Evolutionary conservation across 1,284 basidiomycete species (phyloP), one percentile per base, ranked within the genome.

Genomic region (Prillingera fragicola): DNA sequence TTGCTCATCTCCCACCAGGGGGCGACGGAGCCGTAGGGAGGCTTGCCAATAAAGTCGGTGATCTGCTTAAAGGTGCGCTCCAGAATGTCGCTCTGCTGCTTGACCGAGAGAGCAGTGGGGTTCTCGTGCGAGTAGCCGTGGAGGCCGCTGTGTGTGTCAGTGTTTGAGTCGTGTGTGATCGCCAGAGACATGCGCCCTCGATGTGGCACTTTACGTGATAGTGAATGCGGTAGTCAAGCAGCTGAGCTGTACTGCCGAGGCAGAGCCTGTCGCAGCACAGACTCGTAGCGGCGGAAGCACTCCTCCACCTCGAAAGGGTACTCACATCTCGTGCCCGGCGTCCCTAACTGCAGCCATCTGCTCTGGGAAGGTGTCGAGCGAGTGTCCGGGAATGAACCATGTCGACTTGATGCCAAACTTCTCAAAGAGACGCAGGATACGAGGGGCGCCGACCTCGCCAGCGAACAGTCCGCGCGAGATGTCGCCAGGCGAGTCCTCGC

Each of bases 111-210:
- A 4, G 77, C 64, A 1, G 74, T 73, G 0, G 83, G 84, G 62
- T 84, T 85, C 78, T 83, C 83, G 63, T 85, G 83, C 1, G 81
- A 83, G 63, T 85, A 85, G 0, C 83, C 83, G 51, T 84, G 82
- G 6, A 85, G 76, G 2, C 83, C 83, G 43, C 65, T 67, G 19
- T 1, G 15, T 18, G 23, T 14, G n/a, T 23, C 9, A n/a, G 14
- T 3, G 4, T 6, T 26, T 25, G 12, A 17, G 25, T 18, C 49
- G n/a, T n/a, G n/a, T n/a, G n/a, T n/a, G n/a, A n/a, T n/a, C n/a
- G n/a, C n/a, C n/a, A n/a, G n/a, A n/a, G n/a, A n/a, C n/a, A n/a
- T n/a, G n/a, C n/a, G n/a, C n/a, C n/a, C n/a, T n/a, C n/a, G n/a
- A n/a, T n/a, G n/a, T n/a, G n/a, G n/a, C n/a, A n/a, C n/a, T n/a